Percentiles rank a stretch among this genome's conserved stretches.
These are phyloP conservation scores for Teratosphaeria destructans DNA, from an alignment of 2,329 filamentous ascomycete genomes.

Conservation along the genomic window DNA sequence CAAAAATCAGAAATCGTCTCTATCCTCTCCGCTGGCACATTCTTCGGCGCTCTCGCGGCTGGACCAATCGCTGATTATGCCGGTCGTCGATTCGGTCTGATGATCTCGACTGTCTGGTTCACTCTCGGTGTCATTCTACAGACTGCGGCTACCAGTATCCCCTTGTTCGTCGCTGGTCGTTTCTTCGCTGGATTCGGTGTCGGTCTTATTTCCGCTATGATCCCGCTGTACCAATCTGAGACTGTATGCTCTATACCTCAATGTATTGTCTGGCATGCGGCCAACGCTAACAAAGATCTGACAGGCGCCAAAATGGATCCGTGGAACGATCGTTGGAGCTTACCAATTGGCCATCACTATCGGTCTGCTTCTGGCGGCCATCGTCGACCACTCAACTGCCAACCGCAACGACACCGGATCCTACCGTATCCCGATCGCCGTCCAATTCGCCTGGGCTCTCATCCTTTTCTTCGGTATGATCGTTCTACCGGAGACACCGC, in stretches of 20 bases:
- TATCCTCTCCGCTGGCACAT: slow-evolving; percentile 72
- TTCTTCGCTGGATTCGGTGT: slow-evolving; percentile 63
- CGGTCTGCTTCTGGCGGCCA: slow-evolving; percentile 55
- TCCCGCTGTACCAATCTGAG: slow-evolving; percentile 71
- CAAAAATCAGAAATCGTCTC: slow-evolving; percentile 67
- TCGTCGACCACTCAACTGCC: slow-evolving; percentile 59
- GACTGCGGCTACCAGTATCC: slow-evolving; percentile 51
- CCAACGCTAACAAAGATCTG: slow-evolving; percentile 28
- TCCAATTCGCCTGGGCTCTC: slow-evolving; percentile 28
- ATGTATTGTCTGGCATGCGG: neutral
- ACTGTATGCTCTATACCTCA: slow-evolving; percentile 23
- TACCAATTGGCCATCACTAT: slow-evolving; percentile 70
- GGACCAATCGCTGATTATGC: slow-evolving; percentile 60
- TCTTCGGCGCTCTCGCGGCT: slow-evolving; percentile 60
- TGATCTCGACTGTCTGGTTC: slow-evolving; percentile 53
- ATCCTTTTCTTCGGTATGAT: slow-evolving; percentile 26
- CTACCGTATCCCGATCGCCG: slow-evolving; percentile 27
- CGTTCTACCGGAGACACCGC: slow-evolving; percentile 27
- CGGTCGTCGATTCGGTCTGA: slow-evolving; percentile 60
- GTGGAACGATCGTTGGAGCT: slow-evolving; percentile 63
- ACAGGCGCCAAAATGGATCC: slow-evolving; percentile 68
- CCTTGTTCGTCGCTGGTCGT: slow-evolving; percentile 43
- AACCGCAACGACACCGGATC: slow-evolving; percentile 23
- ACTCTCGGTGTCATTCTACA: slow-evolving; percentile 63
- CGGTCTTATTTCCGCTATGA: slow-evolving; percentile 49